Evolutionary conservation across 345 rosid genomes (phyloP).

Genomic region (Rhodamnia argentea): DNA sequence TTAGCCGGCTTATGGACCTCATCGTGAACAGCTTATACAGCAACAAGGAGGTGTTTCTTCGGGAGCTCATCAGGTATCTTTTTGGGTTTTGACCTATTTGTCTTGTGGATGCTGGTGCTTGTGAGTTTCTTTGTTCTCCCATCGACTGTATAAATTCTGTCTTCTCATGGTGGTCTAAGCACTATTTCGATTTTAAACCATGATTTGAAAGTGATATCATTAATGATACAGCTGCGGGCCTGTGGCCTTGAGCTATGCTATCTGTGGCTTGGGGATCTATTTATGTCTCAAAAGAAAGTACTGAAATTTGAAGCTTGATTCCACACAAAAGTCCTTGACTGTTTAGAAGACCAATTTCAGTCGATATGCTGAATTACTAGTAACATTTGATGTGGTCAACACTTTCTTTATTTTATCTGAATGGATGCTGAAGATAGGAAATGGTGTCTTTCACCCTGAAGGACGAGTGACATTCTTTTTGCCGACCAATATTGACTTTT

Average conservation of each 20-base stretch:
- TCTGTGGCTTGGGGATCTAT: background rate
- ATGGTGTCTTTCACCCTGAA: background rate
- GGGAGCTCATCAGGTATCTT: constrained; percentile 83
- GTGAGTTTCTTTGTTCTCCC: background rate
- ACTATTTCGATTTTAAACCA: background rate
- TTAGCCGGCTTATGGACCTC: constrained; percentile 98
- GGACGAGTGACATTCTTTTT: background rate
- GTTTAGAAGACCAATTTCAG: background rate
- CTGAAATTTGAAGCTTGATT: background rate
- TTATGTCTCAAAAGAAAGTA: background rate
- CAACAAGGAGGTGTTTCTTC: constrained; percentile 95
- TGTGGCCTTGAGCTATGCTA: background rate
- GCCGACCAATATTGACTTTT: background rate
- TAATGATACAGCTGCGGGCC: background rate
- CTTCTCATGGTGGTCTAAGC: background rate
- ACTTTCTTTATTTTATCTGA: background rate
- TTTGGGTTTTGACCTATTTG: background rate
- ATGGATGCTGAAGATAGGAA: background rate
- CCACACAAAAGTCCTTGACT: background rate
- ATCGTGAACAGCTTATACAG: constrained; percentile 93
- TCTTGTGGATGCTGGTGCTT: background rate
- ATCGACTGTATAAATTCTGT: background rate
- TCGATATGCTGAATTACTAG: background rate
- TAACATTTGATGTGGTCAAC: background rate
- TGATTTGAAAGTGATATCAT: background rate